Evolutionary conservation across 176 grass and related monocot species (phyloP).

Genomic region (Zea luxurians): DNA sequence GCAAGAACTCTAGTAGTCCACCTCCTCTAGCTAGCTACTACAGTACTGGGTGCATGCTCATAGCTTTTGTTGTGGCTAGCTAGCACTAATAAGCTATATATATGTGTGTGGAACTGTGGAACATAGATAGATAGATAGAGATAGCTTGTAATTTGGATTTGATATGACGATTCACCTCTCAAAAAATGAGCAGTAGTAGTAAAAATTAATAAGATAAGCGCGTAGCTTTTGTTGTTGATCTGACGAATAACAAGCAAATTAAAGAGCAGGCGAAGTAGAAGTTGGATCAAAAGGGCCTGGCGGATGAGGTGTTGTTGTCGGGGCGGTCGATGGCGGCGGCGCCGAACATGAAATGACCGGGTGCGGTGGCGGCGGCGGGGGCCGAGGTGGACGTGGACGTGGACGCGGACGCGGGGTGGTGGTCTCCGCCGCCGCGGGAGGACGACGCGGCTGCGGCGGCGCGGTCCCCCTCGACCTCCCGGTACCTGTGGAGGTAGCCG

Average conservation of each 20-base stretch:
- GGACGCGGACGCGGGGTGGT: constrained; percentile 2
- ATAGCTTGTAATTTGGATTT: constrained; percentile 6
- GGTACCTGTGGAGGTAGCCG: constrained; percentile 71
- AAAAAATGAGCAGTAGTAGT: constrained; percentile 16
- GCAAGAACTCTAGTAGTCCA: constrained; percentile 1
- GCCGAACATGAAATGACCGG: constrained; percentile 80
- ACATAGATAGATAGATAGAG: background rate
- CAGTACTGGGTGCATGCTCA: background rate
- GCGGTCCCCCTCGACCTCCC: constrained; percentile 64
- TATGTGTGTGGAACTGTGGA: background rate
- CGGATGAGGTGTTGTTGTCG: constrained; percentile 40
- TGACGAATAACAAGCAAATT: background rate
- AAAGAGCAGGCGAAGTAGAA: background rate
- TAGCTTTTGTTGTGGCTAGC: background rate
- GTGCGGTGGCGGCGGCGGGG: background rate
- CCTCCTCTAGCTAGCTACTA: background rate
- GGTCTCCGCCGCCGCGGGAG: constrained; percentile 25
- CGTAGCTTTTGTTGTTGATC: background rate
- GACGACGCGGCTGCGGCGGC: constrained; percentile 56
- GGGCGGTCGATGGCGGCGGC: constrained; percentile 53
- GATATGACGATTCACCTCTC: background rate
- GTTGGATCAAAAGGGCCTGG: constrained; percentile 48
- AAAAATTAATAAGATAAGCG: background rate
- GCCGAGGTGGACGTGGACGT: constrained; percentile 13
- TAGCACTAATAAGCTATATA: background rate